Evolutionary conservation across 208 protist species (phyloP).

Genomic region (Balamuthia mandrillaris): DNA sequence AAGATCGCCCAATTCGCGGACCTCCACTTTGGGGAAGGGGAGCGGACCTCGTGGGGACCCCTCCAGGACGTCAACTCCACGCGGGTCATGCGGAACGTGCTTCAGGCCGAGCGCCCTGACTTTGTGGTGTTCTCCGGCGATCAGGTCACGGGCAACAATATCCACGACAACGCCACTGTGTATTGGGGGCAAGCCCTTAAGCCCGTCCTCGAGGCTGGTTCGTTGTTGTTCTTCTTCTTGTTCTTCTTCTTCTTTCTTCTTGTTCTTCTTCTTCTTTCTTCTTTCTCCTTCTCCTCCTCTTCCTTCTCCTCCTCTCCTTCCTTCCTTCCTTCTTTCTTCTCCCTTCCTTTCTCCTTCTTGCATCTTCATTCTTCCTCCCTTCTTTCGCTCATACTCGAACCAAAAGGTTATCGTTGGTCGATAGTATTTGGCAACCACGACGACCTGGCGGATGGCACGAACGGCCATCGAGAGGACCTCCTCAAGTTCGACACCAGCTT

Average conservation of each 20-base stretch:
- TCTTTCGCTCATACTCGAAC: neutral
- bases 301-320: too few relatives aligned
- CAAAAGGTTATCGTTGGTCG: constrained; percentile 18
- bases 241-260: too few relatives aligned
- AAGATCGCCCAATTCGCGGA: constrained; percentile 53
- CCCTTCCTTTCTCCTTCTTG: too few relatives aligned
- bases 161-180: constrained; percentile 37
- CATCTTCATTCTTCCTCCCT: neutral
- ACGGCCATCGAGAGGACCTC: constrained; percentile 11
- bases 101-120: constrained; percentile 39
- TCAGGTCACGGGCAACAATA: constrained; percentile 50
- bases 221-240: too few relatives aligned
- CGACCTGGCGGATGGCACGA: neutral
- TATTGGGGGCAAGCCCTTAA: constrained; percentile 43
- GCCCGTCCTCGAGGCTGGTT: neutral
- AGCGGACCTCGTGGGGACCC: constrained; percentile 37
- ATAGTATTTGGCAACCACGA: constrained; percentile 55
- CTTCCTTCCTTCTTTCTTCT: too few relatives aligned
- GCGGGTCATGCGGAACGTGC: neutral
- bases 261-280: too few relatives aligned
- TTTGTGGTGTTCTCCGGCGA: constrained; percentile 53
- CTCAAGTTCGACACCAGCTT: constrained; percentile 24
- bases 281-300: too few relatives aligned
- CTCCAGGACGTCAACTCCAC: constrained; percentile 36
- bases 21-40: constrained; percentile 56